phyloP scores from a whole-genome alignment of 2,329 filamentous ascomycete species.

The Alternaria tenuissima region DNA sequence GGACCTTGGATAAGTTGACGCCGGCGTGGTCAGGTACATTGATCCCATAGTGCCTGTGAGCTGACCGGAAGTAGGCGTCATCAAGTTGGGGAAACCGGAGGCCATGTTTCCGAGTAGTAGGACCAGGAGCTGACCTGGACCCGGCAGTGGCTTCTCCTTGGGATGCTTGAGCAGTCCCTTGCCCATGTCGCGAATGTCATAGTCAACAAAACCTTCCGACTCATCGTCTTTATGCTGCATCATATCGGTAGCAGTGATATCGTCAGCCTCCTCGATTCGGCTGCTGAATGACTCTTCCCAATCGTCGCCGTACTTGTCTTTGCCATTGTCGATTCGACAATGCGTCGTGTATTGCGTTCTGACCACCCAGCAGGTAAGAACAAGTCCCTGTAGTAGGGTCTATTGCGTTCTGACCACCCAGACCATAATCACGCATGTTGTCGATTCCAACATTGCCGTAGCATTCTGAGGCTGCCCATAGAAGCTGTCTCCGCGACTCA shows the following conservation, averaged over 20 bases:
- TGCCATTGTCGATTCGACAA: constrained; percentile 4
- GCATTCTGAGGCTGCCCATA: constrained; percentile 21
- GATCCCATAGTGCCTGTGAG: not conserved
- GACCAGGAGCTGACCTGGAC: not conserved
- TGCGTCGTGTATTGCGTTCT: not conserved
- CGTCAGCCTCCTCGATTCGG: constrained; percentile 17
- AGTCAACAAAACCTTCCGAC: constrained; percentile 12
- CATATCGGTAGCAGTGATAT: constrained; percentile 32
- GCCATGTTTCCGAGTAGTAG: not conserved
- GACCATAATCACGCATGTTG: too few species aligned
- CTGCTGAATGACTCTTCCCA: constrained; percentile 22
- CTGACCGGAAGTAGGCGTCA: not conserved
- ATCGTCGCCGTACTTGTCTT: constrained; percentile 16
- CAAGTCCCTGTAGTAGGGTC: not conserved
- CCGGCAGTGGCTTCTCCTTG: not conserved
- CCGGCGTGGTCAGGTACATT: not conserved
- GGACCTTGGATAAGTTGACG: not conserved
- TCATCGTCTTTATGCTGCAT: constrained; percentile 22
- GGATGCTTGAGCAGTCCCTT: constrained; percentile 32
- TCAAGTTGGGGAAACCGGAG: not conserved
- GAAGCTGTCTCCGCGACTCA: constrained; percentile 19
- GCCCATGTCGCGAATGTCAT: constrained; percentile 24
- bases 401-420: too few species aligned
- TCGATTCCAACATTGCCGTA: constrained; percentile 5
- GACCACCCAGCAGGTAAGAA: not conserved